Percentiles rank a stretch among this genome's conserved stretches.
Evolutionary conservation across 768 basidiomycete species (phyloP).

Genomic region (Tricholomella constricta): DNA sequence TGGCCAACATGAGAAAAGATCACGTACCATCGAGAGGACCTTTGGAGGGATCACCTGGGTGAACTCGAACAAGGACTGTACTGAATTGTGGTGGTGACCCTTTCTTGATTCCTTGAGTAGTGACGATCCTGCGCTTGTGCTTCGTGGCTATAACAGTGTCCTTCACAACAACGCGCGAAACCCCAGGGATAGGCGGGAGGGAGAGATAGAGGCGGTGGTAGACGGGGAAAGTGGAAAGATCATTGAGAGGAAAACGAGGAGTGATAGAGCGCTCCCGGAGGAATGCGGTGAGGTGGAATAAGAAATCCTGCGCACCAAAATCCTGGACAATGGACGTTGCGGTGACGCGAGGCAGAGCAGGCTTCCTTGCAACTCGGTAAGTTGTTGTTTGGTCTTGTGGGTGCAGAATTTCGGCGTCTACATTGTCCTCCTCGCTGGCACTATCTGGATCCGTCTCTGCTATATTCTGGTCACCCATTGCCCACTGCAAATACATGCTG

Average conservation of each 20-base stretch:
- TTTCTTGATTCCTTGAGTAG: conserved; percentile 14
- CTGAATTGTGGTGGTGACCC: conserved; percentile 19
- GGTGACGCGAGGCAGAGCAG: neutral
- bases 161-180: neutral
- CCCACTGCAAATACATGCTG: conserved; percentile 30
- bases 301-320: neutral
- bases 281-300: neutral
- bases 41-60: neutral
- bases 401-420: neutral
- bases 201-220: conserved; percentile 20
- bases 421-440: neutral
- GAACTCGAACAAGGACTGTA: conserved; percentile 21
- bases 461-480: neutral
- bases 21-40: conserved; percentile 12
- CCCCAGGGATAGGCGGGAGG: conserved; percentile 21
- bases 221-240: conserved; percentile 13
- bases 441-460: neutral
- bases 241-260: neutral
- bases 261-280: neutral
- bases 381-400: neutral
- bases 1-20: no score
- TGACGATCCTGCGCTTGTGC: neutral
- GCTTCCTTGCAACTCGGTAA: neutral
- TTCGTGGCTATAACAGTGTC: conserved; percentile 20
- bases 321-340: neutral